Evolutionary conservation across 352 stramenopile species (phyloP).

Genomic region (Phytophthora pseudosyringae): DNA sequence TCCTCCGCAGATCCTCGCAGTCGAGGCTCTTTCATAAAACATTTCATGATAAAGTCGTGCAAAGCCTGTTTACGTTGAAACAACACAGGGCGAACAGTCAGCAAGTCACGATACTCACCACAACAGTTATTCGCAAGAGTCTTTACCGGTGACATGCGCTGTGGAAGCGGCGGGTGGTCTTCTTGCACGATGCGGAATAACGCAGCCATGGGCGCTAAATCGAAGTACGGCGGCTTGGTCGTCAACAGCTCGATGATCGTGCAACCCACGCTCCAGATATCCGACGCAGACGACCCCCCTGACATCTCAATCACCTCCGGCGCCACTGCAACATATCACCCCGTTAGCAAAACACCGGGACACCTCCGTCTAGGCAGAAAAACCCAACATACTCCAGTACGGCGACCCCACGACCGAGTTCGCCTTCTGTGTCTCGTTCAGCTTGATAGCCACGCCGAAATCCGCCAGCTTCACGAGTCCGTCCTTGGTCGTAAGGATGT

Average conservation of each 20-base stretch:
- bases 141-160: conserved; percentile 84
- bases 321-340: conserved; percentile 73
- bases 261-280: conserved; percentile 96
- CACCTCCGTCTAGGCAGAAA: neutral
- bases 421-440: conserved; percentile 88
- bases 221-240: conserved; percentile 94
- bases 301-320: conserved; percentile 97
- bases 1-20: conserved; percentile 84
- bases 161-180: conserved; percentile 90
- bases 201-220: conserved; percentile 90
- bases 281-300: conserved; percentile 90
- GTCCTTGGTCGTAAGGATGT: conserved; percentile 94
- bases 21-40: conserved; percentile 92
- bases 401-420: conserved; percentile 93
- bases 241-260: conserved; percentile 95
- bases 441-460: conserved; percentile 92
- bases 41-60: conserved; percentile 94
- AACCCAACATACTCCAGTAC: conserved; percentile 89
- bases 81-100: neutral
- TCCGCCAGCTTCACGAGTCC: conserved; percentile 93
- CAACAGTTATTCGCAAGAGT: neutral
- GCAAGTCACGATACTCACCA: neutral
- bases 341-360: neutral
- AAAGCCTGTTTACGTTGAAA: conserved; percentile 53
- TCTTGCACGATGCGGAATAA: conserved; percentile 95